Percentiles rank a stretch among this genome's conserved stretches.
These are phyloP conservation scores for Alternaria sp. DNA, from an alignment of 2,329 filamentous ascomycete species.

Conservation along the genomic window DNA sequence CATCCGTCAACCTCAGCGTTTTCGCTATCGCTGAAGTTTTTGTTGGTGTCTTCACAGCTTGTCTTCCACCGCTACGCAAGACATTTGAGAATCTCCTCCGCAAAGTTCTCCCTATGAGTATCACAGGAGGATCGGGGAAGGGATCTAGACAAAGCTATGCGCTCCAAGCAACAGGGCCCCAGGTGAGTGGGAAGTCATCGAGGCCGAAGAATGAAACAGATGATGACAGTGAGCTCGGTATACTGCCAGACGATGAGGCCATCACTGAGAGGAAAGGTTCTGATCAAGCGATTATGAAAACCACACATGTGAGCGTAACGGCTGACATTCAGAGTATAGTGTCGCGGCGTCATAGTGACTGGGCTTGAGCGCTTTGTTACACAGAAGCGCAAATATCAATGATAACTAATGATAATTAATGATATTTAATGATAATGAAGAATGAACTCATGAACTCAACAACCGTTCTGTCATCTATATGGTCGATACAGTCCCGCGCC, in stretches of 20 bases:
- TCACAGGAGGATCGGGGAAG: conserved; percentile 26
- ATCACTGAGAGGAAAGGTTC: conserved; percentile 2
- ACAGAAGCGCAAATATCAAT: background rate
- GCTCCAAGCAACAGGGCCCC: conserved; percentile 23
- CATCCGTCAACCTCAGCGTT: conserved; percentile 35
- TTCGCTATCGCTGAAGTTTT: conserved; percentile 39
- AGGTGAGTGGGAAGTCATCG: conserved; percentile 11
- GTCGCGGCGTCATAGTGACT: conserved; percentile 19
- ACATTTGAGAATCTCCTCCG: conserved; percentile 35
- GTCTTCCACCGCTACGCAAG: conserved; percentile 38
- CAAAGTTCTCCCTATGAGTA: conserved; percentile 31
- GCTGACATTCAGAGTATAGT: conserved; percentile 17
- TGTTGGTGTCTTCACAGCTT: conserved; percentile 40
- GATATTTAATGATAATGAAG: conserved; percentile 3
- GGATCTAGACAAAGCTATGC: conserved; percentile 29
- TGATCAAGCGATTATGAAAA: conserved; percentile 24
- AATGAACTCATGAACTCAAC: background rate
- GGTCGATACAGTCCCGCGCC: background rate
- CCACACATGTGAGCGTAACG: conserved; percentile 26
- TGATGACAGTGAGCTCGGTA: conserved; percentile 30
- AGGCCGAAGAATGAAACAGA: conserved; percentile 22
- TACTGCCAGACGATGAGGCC: conserved; percentile 20
- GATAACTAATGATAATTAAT: conserved; percentile 9
- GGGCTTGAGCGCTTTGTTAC: conserved; percentile 17
- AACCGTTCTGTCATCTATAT: background rate